Evolutionary conservation across 331 rosid genomes (phyloP), one percentile per base, ranked within the genome.

Genomic region (Dryas integrifolia): DNA sequence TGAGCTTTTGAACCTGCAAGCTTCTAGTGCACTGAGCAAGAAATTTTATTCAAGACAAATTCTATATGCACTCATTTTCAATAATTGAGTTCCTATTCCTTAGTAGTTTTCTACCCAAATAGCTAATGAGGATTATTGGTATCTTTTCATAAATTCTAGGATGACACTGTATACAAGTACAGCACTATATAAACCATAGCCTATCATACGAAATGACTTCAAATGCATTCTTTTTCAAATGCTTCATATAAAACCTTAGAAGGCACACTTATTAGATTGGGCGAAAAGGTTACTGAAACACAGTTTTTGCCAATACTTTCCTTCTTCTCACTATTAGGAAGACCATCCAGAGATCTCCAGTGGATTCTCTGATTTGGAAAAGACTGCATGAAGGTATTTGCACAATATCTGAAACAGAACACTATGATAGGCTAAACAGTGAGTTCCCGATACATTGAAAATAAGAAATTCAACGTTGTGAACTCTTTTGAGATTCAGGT

Each of bases 261-360:
- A 24, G 76, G 14, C 44, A 46, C 40, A 49, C 60, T 46, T 40
- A 2, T 47, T 67, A 62, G 38, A 64, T 9, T 40, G 39, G 74
- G 45, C 55, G 56, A 47, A 77, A 69, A 58, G 48, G 70, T 4
- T 60, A 65, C 21, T 58, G 71, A 57, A 24, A 64, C 65, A 66
- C 30, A 44, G 69, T 45, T 65, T 68, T 39, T 44, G 1, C 62
- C 69, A 35, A 24, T 38, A 30, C 35, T n/a, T 52, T 7, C 41
- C 63, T 12, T 65, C 56, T 66, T 39, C 39, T 52, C 82, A 93
- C 97, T 89, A 92, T 91, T 94, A 13, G 96, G 93, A 76, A 95
- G 97, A 80, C 97, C 98, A 78, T 92, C 96, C 81, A 89, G 75
- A 43, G 97, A 89, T 79, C 96, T 88, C 97, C 99, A 92, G 79